A percentile compares a stretch with the other conserved stretches of the same genome.
These are phyloP conservation scores for Ogataea nakhonphanomensis DNA, from an alignment of 805 yeast species.

Conservation along the genomic window DNA sequence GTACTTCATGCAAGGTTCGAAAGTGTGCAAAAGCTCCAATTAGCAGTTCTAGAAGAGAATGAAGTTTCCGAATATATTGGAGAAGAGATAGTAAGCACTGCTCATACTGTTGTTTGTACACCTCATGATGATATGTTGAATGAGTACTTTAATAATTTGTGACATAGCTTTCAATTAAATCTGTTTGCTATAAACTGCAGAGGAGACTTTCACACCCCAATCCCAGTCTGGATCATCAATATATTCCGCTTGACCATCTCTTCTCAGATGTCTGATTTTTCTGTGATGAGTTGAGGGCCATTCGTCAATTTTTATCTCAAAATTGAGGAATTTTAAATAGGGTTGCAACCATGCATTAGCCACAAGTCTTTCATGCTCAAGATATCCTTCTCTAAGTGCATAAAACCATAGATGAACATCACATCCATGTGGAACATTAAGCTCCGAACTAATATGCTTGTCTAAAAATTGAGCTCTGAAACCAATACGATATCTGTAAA, in stretches of 20 bases:
- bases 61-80: too few species aligned
- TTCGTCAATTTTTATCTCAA: conserved; percentile 21
- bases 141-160: too few species aligned
- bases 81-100: too few species aligned
- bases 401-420: conserved; percentile 38
- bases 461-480: conserved; percentile 25
- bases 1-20: conserved; percentile 16
- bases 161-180: background rate
- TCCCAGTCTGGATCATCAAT: conserved; percentile 35
- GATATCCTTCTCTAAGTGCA: conserved; percentile 26
- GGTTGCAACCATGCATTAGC: conserved; percentile 31
- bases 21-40: conserved; percentile 13
- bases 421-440: conserved; percentile 37
- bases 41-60: background rate
- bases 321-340: conserved; percentile 29
- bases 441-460: conserved; percentile 17
- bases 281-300: conserved; percentile 32
- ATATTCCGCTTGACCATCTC: conserved; percentile 30
- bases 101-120: too few species aligned
- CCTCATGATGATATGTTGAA: too few species aligned
- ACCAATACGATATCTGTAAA: conserved; percentile 31
- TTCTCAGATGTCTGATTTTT: conserved; percentile 28
- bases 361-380: conserved; percentile 25
- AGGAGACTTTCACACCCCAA: conserved; percentile 36
- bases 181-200: conserved; percentile 25